phyloP scores from a whole-genome alignment of 495 filamentous ascomycete genomes.

The Hypoxylon cercidicola region DNA sequence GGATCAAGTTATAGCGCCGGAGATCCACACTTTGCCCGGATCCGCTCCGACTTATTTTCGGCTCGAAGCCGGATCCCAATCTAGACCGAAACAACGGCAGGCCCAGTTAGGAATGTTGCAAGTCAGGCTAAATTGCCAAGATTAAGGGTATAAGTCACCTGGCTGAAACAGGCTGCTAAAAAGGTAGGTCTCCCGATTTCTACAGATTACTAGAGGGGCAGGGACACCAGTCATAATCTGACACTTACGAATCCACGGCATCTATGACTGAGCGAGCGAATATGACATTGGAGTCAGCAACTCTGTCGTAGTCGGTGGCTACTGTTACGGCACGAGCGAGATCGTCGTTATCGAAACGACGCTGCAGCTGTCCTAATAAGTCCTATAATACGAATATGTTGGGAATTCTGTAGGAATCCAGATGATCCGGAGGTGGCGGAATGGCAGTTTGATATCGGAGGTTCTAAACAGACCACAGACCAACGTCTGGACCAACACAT shows the following conservation, averaged over 20 bases:
- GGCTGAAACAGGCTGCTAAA: conserved; percentile 32
- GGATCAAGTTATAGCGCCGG: conserved; percentile 37
- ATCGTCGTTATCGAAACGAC: not conserved
- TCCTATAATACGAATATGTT: not conserved
- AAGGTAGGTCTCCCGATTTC: conserved; percentile 23
- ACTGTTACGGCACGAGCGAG: conserved; percentile 3
- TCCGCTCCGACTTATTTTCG: conserved; percentile 45
- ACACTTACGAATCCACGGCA: conserved; percentile 12
- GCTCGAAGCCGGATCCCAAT: conserved; percentile 34
- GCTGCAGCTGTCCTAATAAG: not conserved
- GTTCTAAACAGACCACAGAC: too few relatives aligned
- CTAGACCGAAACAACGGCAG: conserved; percentile 34
- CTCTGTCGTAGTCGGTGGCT: conserved; percentile 1
- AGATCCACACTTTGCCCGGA: conserved; percentile 30
- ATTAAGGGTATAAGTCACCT: conserved; percentile 34
- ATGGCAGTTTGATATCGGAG: too few relatives aligned
- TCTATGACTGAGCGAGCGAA: conserved; percentile 16
- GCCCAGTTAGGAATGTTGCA: conserved; percentile 42
- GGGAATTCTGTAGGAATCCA: not conserved
- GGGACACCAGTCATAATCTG: conserved; percentile 12
- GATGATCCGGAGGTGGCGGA: not conserved
- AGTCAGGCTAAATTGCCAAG: conserved; percentile 45
- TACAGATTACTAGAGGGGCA: conserved; percentile 11
- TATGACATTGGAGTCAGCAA: conserved; percentile 3
- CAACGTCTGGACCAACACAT: too few relatives aligned